These are phyloP conservation scores for Parathielavia appendiculata DNA, from an alignment of 495 filamentous ascomycete genomes.

Conservation along the genomic window DNA sequence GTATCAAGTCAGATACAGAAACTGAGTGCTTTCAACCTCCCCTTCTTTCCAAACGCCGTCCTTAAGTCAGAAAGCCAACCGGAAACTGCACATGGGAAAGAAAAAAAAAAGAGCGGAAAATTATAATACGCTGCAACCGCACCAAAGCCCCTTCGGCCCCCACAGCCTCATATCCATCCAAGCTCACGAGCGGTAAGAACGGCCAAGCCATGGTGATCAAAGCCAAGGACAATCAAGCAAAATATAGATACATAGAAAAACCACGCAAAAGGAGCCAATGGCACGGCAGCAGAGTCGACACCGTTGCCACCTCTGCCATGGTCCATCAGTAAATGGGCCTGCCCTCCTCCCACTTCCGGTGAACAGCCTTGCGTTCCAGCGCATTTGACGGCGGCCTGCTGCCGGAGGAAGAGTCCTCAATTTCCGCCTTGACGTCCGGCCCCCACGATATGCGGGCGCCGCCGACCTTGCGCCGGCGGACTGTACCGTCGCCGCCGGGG, in stretches of 20 bases:
- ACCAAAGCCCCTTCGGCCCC: not conserved
- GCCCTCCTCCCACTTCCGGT: conserved; percentile 47
- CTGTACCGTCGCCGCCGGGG: conserved; percentile 35
- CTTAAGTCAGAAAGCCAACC: not conserved
- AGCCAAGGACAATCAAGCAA: not conserved
- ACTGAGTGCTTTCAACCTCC: not conserved
- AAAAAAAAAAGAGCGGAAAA: not conserved
- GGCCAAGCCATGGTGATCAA: not conserved
- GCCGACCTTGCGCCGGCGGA: conserved; percentile 41
- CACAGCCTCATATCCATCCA: not conserved
- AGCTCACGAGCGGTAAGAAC: not conserved
- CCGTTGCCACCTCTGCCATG: not conserved
- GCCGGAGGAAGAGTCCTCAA: conserved; percentile 5
- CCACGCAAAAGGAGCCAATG: conserved; percentile 1
- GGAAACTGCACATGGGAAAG: not conserved
- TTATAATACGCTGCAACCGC: not conserved
- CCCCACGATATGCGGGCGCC: conserved; percentile 46
- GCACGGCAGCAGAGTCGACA: not conserved
- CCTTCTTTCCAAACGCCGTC: conserved; percentile 3
- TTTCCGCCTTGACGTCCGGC: conserved; percentile 30
- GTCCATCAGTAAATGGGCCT: conserved; percentile 56
- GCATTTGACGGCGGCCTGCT: conserved; percentile 14
- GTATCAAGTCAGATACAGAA: not conserved
- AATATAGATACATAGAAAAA: conserved; percentile 3
- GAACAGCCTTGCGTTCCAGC: conserved; percentile 18